Percentiles rank a stretch among this genome's conserved stretches.
These are phyloP conservation scores for Didymella lethalis DNA, from an alignment of 2,329 filamentous ascomycete species.

Conservation along the genomic window DNA sequence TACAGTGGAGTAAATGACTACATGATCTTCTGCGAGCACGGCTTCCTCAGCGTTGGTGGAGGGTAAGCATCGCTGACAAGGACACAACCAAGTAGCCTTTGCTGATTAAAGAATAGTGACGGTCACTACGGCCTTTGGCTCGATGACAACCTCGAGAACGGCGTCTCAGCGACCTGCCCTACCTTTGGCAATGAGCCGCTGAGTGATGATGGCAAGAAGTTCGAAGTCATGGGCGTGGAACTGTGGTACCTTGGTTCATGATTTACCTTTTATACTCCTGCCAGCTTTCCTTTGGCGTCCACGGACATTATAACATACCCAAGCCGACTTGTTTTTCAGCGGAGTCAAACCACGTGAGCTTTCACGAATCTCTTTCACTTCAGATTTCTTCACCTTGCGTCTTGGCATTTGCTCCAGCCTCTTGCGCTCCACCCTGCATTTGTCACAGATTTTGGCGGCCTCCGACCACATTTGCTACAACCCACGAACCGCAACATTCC, in stretches of 20 bases:
- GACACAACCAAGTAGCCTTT: no score
- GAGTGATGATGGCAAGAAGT: conserved; percentile 91
- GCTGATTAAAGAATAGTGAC: conserved; percentile 58
- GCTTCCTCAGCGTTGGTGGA: conserved; percentile 86
- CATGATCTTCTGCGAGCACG: conserved; percentile 88
- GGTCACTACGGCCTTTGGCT: conserved; percentile 95
- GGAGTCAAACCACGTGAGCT: no score
- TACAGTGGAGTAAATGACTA: conserved; percentile 97
- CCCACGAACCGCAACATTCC: no score
- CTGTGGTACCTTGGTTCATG: conserved; percentile 82
- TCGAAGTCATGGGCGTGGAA: conserved; percentile 89
- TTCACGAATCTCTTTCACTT: no score
- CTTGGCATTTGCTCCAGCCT: no score
- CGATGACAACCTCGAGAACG: conserved; percentile 82
- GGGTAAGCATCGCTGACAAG: conserved; percentile 57
- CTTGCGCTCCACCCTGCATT: no score
- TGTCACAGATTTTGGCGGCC: no score
- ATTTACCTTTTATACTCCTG: background rate
- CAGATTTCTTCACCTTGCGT: no score
- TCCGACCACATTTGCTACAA: no score
- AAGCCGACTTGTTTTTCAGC: no score
- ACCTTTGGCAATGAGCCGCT: conserved; percentile 96
- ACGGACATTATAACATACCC: no score
- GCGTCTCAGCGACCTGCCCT: conserved; percentile 81
- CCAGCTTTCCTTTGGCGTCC: no score